phyloP scores from a whole-genome alignment of 2,329 filamentous ascomycete genomes.

The Aspergillus uvarum region DNA sequence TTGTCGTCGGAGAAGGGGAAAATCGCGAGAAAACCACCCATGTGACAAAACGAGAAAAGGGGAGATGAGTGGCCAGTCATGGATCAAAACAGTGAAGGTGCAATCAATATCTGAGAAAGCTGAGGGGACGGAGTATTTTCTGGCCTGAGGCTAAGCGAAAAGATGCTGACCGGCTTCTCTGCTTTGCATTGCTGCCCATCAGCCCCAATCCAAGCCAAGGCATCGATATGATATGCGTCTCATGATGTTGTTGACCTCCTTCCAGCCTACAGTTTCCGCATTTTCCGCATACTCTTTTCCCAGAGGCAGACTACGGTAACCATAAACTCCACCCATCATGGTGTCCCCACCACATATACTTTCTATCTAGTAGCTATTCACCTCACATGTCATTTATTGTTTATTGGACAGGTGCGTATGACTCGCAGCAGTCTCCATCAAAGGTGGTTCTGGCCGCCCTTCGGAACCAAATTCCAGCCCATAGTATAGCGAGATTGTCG shows the following conservation, averaged over 20 bases:
- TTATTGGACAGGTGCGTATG: not conserved
- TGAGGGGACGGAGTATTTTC: too few species aligned
- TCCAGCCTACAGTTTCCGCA: not conserved
- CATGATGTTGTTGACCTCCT: not conserved
- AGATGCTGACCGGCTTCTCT: not conserved
- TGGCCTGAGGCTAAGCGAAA: not conserved
- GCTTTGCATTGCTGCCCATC: conserved; percentile 4
- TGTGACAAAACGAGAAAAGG: not conserved
- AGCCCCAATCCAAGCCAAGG: not conserved
- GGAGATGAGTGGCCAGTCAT: not conserved
- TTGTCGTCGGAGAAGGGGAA: not conserved
- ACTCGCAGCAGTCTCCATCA: conserved; percentile 1
- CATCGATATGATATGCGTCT: not conserved
- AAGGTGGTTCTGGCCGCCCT: not conserved
- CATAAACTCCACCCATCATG: too few species aligned
- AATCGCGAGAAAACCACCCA: not conserved
- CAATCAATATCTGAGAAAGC: too few species aligned
- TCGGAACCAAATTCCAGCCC: conserved; percentile 4
- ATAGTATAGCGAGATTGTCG: not conserved
- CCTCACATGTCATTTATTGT: too few species aligned
- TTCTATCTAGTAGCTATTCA: too few species aligned
- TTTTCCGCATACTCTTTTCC: too few species aligned
- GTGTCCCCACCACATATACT: too few species aligned
- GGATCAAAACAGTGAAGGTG: too few species aligned
- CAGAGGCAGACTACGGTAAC: too few species aligned